phyloP scores from a whole-genome alignment of 257 asterid species.

The Nicotiana noctiflora region DNA sequence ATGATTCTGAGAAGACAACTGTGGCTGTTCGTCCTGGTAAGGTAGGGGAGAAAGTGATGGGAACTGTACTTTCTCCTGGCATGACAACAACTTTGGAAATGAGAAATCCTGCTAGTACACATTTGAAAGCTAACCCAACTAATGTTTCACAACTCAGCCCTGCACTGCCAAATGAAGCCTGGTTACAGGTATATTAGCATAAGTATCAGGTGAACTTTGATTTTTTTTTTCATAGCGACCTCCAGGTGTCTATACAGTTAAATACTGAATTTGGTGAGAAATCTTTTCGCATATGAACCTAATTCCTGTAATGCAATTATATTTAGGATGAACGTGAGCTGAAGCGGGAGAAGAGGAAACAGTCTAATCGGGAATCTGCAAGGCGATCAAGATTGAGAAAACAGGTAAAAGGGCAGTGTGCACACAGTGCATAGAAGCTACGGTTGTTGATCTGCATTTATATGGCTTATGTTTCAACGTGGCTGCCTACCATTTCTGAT shows the following conservation, averaged over 20 bases:
- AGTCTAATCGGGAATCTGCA: constrained; percentile 97
- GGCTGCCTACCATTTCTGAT: background rate
- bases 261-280: background rate
- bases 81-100: constrained; percentile 44
- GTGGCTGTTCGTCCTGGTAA: constrained; percentile 23
- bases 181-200: constrained; percentile 52
- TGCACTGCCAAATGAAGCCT: constrained; percentile 38
- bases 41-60: constrained; percentile 29
- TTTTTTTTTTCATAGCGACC: background rate
- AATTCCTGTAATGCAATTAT: background rate
- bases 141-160: constrained; percentile 27
- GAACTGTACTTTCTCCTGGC: constrained; percentile 27
- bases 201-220: background rate
- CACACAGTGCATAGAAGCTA: background rate
- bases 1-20: constrained; percentile 36
- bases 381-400: constrained; percentile 96
- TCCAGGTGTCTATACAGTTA: background rate
- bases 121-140: constrained; percentile 37
- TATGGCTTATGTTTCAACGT: background rate
- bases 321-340: constrained; percentile 75
- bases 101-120: constrained; percentile 35
- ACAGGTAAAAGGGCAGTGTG: constrained; percentile 44
- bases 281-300: background rate
- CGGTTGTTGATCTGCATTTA: background rate
- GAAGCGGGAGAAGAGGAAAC: constrained; percentile 92